A percentile compares a stretch with the other conserved stretches of the same genome.
Evolutionary conservation across 1,284 basidiomycete genomes (phyloP).

Genomic region (Pterula multifida): DNA sequence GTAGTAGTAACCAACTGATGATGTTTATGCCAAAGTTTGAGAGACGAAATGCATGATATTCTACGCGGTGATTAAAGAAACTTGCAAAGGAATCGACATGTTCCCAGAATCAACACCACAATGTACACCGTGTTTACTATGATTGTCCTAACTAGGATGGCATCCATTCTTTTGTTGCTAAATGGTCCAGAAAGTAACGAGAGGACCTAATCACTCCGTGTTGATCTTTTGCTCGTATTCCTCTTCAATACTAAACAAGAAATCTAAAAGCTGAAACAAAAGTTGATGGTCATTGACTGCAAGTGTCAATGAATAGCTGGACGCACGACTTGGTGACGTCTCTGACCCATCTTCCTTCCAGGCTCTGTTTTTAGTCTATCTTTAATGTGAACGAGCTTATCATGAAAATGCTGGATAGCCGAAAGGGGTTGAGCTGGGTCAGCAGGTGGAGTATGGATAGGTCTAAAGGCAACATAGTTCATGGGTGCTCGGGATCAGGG

Average conservation of each 20-base stretch:
- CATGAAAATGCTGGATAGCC: slow-evolving; percentile 79
- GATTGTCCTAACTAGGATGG: too few relatives aligned
- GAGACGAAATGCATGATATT: too few relatives aligned
- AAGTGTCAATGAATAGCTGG: not conserved
- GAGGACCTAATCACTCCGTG: too few relatives aligned
- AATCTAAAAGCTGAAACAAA: not conserved
- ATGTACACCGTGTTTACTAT: too few relatives aligned
- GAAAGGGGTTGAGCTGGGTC: slow-evolving; percentile 37
- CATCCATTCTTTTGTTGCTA: too few relatives aligned
- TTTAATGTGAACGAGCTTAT: slow-evolving; percentile 72
- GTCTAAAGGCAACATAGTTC: slow-evolving; percentile 22
- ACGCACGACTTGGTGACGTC: slow-evolving; percentile 61
- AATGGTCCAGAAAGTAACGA: too few relatives aligned
- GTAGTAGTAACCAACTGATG: too few relatives aligned
- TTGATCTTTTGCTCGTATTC: too few relatives aligned
- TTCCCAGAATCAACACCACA: too few relatives aligned
- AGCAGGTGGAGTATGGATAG: slow-evolving; percentile 50
- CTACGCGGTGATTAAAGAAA: too few relatives aligned
- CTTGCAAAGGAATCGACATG: too few relatives aligned
- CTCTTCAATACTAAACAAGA: not conserved
- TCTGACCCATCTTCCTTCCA: slow-evolving; percentile 59
- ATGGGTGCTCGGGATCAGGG: slow-evolving; percentile 5
- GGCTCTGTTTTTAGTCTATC: slow-evolving; percentile 67
- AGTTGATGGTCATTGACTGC: not conserved
- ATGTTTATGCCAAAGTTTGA: too few relatives aligned